Evolutionary conservation across 768 basidiomycete genomes (phyloP).

Genomic region (Trametes villosa): DNA sequence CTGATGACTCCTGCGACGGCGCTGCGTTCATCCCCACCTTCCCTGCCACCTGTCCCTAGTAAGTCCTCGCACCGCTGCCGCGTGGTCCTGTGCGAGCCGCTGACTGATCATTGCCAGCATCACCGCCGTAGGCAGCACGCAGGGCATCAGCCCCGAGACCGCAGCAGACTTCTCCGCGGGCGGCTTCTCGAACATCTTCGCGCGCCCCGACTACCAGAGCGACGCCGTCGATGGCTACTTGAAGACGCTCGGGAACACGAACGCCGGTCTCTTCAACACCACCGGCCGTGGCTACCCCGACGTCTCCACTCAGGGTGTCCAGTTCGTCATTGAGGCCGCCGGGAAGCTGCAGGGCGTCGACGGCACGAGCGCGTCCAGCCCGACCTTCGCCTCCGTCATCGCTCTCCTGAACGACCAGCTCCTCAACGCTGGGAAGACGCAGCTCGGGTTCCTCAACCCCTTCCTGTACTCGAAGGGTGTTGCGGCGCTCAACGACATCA

Average conservation of each 20-base stretch:
- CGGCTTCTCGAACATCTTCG: constrained; percentile 38
- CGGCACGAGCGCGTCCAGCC: constrained; percentile 41
- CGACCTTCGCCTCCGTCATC: constrained; percentile 40
- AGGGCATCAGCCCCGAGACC: constrained; percentile 31
- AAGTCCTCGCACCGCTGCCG: neutral
- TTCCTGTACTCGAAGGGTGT: constrained; percentile 26
- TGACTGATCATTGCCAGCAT: constrained; percentile 18
- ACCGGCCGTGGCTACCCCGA: constrained; percentile 58
- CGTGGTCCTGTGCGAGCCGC: neutral
- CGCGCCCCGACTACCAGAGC: constrained; percentile 29
- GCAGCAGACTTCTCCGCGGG: constrained; percentile 34
- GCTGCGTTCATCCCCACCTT: constrained; percentile 40
- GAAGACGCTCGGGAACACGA: constrained; percentile 18
- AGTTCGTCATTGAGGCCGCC: constrained; percentile 46
- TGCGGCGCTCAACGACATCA: constrained; percentile 34
- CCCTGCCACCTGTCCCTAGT: constrained; percentile 43
- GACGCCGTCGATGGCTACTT: constrained; percentile 25
- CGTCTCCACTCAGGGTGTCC: constrained; percentile 58
- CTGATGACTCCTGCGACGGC: constrained; percentile 44
- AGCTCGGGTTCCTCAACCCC: constrained; percentile 41
- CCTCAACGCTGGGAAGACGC: constrained; percentile 31
- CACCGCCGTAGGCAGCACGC: constrained; percentile 32
- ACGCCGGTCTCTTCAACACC: constrained; percentile 28
- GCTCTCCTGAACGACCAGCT: constrained; percentile 41
- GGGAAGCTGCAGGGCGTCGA: constrained; percentile 28